Evolutionary conservation across 1,139 yeast species (phyloP), one percentile per base, ranked within the genome.

Genomic region (Keqinozyma sinolaborantium): DNA sequence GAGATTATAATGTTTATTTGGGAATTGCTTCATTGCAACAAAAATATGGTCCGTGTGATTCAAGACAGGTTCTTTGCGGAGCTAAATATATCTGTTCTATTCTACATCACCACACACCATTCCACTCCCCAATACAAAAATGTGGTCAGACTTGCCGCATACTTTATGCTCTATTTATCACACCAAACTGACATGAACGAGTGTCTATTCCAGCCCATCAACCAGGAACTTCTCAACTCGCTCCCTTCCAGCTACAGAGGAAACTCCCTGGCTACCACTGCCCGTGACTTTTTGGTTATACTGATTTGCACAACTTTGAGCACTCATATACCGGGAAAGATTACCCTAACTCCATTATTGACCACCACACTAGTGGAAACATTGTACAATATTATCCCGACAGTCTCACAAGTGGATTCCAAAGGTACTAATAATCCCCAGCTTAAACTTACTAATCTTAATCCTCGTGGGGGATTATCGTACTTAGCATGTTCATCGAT

Each of bases 1-100:
- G 92, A 84, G 45, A 51, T 75, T 14, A 52, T 77, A 3, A 70
- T 83, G 56, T 51, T 90, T 6, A 49, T 83, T 14, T 85, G 95
- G 86, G 95, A 85, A 48, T 56, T 87, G 31, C 60, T 77, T 24
- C 94, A 85, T 51, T 80, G 88, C 44, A 90, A 90, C 55, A 64
- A 61, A 35, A 49, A 50, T 21, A 78, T 80, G 44, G 70, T 70
- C 39, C 50, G 59, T 6, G 60, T 73, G 34, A 60, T 83, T 20
- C 65, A 73, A 2, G 61, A 65, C 14, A 64, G 68, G 28, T 68
- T 66, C 38, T 70, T 77, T 6, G 64, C 72, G 20, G 85, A 82
- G 42, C 55, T 83, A 24, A 55, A 77, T 34, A 59, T 83, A 0
- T 53, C 73, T 2, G 54, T 84, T 25, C 49, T 79, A 9, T 83